Conservation (phyloP, 164 flowering plant genomes). For the Houttuynia cordata region DNA sequence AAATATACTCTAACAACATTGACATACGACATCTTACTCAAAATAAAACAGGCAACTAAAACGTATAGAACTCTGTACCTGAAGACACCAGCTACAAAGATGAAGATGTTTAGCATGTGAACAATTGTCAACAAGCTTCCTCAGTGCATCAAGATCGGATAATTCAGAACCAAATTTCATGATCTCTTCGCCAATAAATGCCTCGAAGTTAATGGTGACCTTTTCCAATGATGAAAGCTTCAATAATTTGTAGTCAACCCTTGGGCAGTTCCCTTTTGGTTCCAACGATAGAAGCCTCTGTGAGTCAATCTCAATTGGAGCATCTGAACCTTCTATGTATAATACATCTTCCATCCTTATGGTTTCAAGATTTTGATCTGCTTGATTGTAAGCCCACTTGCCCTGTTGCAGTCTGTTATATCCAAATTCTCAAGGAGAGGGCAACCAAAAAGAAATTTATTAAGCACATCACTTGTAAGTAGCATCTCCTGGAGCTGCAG, state of each 20-base stretch:
- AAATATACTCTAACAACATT: no score
- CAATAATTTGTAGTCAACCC: background rate
- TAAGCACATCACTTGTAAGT: background rate
- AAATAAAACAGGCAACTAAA: background rate
- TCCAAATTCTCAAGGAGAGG: background rate
- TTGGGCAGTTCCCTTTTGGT: background rate
- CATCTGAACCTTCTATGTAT: background rate
- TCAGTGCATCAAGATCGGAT: background rate
- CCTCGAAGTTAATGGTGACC: background rate
- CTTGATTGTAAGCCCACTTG: background rate
- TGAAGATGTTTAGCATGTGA: background rate
- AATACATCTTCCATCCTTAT: background rate
- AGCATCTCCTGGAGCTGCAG: background rate
- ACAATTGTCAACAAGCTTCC: background rate
- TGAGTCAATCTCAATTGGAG: background rate
- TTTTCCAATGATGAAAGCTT: background rate
- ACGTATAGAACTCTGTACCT: background rate
- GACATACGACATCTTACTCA: background rate
- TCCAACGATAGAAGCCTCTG: background rate
- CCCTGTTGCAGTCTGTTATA: background rate
- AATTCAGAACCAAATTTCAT: background rate
- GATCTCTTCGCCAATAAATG: background rate
- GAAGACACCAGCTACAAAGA: conserved; percentile 3
- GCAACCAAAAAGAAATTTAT: background rate
- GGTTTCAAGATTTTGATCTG: background rate